These are phyloP conservation scores for Lentinula novae-zelandiae DNA, from an alignment of 1,284 basidiomycete genomes.

Conservation along the genomic window DNA sequence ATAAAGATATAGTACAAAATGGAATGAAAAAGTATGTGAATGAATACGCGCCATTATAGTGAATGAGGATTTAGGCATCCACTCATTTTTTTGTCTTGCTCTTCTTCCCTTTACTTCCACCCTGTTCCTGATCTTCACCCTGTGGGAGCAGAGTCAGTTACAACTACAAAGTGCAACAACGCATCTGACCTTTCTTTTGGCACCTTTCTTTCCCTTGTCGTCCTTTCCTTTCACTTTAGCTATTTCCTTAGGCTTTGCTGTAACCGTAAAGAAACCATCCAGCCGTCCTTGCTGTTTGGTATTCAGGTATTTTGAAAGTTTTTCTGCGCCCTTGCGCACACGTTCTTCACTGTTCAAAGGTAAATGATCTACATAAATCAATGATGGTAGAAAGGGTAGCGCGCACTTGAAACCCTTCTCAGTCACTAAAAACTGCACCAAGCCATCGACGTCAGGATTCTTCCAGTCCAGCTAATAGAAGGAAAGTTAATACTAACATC, in stretches of 20 bases:
- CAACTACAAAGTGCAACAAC: background rate
- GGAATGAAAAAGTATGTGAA: too few species aligned
- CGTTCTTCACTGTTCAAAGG: constrained; percentile 80
- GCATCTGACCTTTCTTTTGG: constrained; percentile 4
- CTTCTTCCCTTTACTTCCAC: constrained; percentile 38
- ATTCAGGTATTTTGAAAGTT: constrained; percentile 82
- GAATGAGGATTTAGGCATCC: background rate
- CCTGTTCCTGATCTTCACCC: constrained; percentile 37
- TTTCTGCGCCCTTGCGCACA: constrained; percentile 93
- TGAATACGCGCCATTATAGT: too few species aligned
- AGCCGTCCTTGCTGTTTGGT: constrained; percentile 95
- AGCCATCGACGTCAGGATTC: constrained; percentile 87
- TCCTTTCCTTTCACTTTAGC: constrained; percentile 28
- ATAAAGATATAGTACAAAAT: background rate
- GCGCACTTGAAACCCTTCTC: constrained; percentile 97
- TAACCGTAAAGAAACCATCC: constrained; percentile 89
- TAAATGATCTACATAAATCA: background rate
- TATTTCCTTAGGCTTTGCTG: constrained; percentile 45
- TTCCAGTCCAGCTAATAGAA: constrained; percentile 85
- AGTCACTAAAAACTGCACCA: constrained; percentile 91
- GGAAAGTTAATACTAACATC: background rate
- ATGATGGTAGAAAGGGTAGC: background rate
- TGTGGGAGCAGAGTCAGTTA: constrained; percentile 13
- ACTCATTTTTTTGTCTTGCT: constrained; percentile 40
- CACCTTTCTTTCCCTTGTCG: constrained; percentile 23